Evolutionary conservation across 331 rosid genomes (phyloP), one percentile per base, ranked within the genome.

Genomic region (Saraca asoca): DNA sequence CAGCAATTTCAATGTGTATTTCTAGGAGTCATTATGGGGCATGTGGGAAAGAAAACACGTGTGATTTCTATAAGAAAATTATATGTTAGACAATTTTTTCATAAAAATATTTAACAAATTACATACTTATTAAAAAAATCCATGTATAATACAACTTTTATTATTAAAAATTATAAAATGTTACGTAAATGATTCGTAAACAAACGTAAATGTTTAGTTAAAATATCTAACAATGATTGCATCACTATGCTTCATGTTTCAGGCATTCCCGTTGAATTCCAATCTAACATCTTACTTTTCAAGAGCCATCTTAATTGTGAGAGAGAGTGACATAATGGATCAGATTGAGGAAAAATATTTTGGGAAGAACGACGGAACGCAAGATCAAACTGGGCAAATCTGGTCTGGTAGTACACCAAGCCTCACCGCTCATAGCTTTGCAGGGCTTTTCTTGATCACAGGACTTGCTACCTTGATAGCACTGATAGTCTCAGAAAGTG

Each of bases 241-340:
- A 16, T 46, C 10, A 6, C 33, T n/a, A 16, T 44, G 14, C 12
- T 6, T 41, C 39, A 7, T 6, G 29, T 66, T 44, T 19, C 77
- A 79, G 74, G 77, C 42, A 33, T 75, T 79, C 2, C 53, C 58
- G 16, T 4, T 9, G 0, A 34, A 50, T 43, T 74, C 80, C 0
- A 74, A 17, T 58, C 58, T 74, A 1, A 66, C 74, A 0, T 9
- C 71, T 45, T 14, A 48, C 58, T 69, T 79, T 70, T 79, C 80
- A 6, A 74, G 77, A 60, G 74, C 74, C 5, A 70, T 79, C 9
- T 59, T 79, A 58, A 18, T 37, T 2, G 70, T 79, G 58, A 69
- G 35, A 6, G 63, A 70, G n/a, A 75, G 73, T 64, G 52, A 58
- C 1, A 5, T 6, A 46, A 59, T 74, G 66, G 34, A 58, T 8